Percentiles rank a stretch among this genome's conserved stretches.
Conservation (phyloP, 1,284 basidiomycete genomes). For the Trichosporon inkin region DNA sequence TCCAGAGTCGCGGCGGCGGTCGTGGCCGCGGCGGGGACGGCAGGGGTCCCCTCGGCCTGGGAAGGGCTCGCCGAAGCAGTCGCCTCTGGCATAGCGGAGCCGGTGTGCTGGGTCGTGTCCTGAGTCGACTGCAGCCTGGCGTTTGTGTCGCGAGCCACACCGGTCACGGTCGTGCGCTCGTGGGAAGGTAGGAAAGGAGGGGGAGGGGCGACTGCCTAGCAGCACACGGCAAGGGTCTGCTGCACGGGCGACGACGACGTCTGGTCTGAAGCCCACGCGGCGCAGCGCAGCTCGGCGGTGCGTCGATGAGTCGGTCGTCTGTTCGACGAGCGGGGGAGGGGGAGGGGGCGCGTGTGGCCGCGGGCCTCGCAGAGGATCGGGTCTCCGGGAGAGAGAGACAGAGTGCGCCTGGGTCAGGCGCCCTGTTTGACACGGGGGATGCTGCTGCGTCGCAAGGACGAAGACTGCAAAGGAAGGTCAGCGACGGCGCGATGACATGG, state of each 20-base stretch:
- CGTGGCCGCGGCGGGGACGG: background rate
- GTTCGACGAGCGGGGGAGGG: background rate
- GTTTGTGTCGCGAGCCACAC: background rate
- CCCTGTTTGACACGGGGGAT: background rate
- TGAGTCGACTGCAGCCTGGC: slow-evolving; percentile 4
- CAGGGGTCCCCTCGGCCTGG: background rate
- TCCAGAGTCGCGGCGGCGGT: background rate
- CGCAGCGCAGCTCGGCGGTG: background rate
- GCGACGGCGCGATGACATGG: background rate
- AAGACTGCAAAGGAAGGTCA: slow-evolving; percentile 1
- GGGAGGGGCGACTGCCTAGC: background rate
- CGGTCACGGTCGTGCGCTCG: background rate
- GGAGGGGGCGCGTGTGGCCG: background rate
- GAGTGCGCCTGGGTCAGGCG: background rate
- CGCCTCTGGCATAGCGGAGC: slow-evolving; percentile 3
- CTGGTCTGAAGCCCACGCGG: background rate
- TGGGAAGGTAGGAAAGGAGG: background rate
- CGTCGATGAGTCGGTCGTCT: background rate
- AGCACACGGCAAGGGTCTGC: background rate
- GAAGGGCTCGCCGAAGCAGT: background rate
- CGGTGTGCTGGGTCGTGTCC: background rate
- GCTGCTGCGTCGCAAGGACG: background rate
- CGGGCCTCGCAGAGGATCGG: background rate
- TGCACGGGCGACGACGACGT: background rate
- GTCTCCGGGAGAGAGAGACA: background rate